These are phyloP conservation scores for Scutellaria galericulata DNA, from an alignment of 257 asterid genomes.

Conservation along the genomic window DNA sequence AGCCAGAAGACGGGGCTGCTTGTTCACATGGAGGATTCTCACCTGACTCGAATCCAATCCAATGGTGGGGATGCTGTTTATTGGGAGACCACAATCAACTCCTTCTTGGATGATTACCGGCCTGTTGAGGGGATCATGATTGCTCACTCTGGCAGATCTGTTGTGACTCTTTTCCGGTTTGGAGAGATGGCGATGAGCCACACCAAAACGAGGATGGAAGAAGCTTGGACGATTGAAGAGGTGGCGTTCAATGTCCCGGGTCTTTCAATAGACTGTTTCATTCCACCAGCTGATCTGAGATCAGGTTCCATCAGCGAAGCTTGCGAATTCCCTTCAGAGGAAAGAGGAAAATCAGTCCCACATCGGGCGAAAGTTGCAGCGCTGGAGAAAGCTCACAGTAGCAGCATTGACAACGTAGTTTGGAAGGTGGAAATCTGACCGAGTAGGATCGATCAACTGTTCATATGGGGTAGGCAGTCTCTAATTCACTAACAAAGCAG, in stretches of 20 bases:
- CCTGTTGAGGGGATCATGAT: conserved; percentile 95
- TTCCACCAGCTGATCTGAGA: conserved; percentile 88
- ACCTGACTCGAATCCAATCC: conserved; percentile 91
- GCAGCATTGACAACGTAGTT: conserved; percentile 50
- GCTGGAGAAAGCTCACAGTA: conserved; percentile 50
- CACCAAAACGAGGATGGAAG: conserved; percentile 95
- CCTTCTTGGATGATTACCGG: conserved; percentile 80
- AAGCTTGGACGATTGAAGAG: conserved; percentile 96
- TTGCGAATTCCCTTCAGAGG: conserved; percentile 77
- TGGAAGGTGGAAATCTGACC: conserved; percentile 76
- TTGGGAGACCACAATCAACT: conserved; percentile 97
- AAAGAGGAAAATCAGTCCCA: conserved; percentile 53
- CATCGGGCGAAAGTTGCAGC: conserved; percentile 75
- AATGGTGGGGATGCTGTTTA: conserved; percentile 94
- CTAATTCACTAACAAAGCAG: conserved; percentile 63
- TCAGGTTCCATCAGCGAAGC: conserved; percentile 76
- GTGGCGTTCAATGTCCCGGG: conserved; percentile 94
- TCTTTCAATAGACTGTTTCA: conserved; percentile 85
- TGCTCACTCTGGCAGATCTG: conserved; percentile 93
- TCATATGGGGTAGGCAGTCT: conserved; percentile 55
- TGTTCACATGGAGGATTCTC: conserved; percentile 93
- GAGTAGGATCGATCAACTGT: conserved; percentile 51
- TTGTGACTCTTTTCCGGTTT: conserved; percentile 90
- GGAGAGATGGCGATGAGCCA: conserved; percentile 98
- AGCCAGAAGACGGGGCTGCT: conserved; percentile 95